Percentiles rank a stretch among this genome's conserved stretches.
Conservation (phyloP, 495 filamentous ascomycete species). For the Tuber microsphaerosporum region DNA sequence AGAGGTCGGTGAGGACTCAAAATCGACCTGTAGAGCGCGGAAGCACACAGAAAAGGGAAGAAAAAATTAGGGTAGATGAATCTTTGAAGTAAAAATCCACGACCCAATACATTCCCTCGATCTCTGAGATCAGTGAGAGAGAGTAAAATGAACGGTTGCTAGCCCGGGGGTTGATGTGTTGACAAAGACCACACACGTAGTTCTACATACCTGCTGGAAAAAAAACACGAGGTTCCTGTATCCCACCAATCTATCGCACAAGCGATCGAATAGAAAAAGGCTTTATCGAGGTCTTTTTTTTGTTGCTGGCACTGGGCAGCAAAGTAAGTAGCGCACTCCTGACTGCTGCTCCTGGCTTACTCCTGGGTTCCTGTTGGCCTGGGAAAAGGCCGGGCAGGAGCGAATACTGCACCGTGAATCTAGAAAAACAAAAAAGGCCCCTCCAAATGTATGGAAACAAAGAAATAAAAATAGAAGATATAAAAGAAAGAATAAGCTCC, state of each 20-base stretch:
- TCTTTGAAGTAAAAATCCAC: slow-evolving; percentile 27
- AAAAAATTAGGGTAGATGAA: slow-evolving; percentile 24
- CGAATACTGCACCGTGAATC: not conserved
- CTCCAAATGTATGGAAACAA: slow-evolving; percentile 9
- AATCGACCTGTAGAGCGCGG: slow-evolving; percentile 26
- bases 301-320: slow-evolving; percentile 3
- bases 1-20: slow-evolving; percentile 18
- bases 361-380: not conserved
- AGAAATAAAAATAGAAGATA: slow-evolving; percentile 17
- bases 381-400: not conserved
- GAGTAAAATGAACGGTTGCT: slow-evolving; percentile 7
- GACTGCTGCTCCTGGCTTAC: not conserved
- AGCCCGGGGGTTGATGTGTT: slow-evolving; percentile 9
- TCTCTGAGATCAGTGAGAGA: slow-evolving; percentile 5
- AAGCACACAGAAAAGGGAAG: slow-evolving; percentile 19
- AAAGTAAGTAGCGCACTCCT: not conserved
- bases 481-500: not conserved
- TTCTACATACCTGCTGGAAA: slow-evolving; percentile 36
- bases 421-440: slow-evolving; percentile 10
- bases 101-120: slow-evolving; percentile 29
- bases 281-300: slow-evolving; percentile 12
- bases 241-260: slow-evolving; percentile 6
- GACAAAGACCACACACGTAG: slow-evolving; percentile 1
- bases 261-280: slow-evolving; percentile 7
- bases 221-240: slow-evolving; percentile 25